These are phyloP conservation scores for Vaccinium macrocarpon DNA, from an alignment of 148 eudicot genomes.

Conservation along the genomic window DNA sequence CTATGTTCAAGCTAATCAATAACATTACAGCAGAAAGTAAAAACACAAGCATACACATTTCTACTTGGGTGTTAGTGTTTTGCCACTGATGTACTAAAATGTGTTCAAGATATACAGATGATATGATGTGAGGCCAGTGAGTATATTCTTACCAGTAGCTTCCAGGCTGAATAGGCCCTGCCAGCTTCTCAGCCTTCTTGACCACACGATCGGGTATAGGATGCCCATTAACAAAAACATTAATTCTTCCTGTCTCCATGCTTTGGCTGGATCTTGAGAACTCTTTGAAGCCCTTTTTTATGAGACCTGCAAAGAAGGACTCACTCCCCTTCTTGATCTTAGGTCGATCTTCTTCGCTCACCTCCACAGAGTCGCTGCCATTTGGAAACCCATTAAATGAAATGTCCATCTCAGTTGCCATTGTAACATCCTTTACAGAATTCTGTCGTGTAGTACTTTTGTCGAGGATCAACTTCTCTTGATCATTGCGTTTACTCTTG, in stretches of 20 bases:
- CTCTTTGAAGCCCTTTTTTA: conserved; percentile 33
- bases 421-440: conserved; percentile 31
- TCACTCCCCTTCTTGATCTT: conserved; percentile 33
- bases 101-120: neutral
- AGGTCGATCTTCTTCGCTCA: conserved; percentile 27
- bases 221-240: conserved; percentile 72
- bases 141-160: conserved; percentile 62
- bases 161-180: conserved; percentile 84
- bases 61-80: neutral
- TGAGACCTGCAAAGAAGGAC: conserved; percentile 34
- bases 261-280: conserved; percentile 29
- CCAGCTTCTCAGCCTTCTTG: conserved; percentile 70
- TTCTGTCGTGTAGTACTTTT: conserved; percentile 26
- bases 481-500: conserved; percentile 23
- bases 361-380: conserved; percentile 37
- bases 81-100: neutral
- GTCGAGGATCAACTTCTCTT: conserved; percentile 33
- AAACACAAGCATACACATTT: neutral
- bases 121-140: neutral
- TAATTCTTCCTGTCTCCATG: conserved; percentile 28
- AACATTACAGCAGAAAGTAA: neutral
- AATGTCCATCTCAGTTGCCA: conserved; percentile 48
- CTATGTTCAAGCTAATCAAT: neutral
- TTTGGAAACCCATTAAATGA: conserved; percentile 29
- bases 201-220: conserved; percentile 45